These are phyloP conservation scores for Arxiozyma heterogenica DNA, from an alignment of 1,139 yeast species.

Conservation along the genomic window DNA sequence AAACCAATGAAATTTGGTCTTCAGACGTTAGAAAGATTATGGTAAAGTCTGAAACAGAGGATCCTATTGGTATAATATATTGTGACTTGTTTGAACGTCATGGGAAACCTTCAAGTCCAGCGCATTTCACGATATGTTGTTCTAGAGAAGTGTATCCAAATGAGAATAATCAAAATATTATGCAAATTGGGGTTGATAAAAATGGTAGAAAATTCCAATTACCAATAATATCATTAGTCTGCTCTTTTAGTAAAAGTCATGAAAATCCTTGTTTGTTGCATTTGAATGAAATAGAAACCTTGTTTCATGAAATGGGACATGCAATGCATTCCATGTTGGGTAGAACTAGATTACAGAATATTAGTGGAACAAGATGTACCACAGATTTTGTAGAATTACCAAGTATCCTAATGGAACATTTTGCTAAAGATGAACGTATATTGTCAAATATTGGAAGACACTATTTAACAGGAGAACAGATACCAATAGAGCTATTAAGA, in stretches of 20 bases:
- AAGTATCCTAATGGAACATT: slow-evolving; percentile 87
- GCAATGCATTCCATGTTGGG: slow-evolving; percentile 98
- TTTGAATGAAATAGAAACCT: slow-evolving; percentile 77
- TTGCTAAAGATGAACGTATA: slow-evolving; percentile 75
- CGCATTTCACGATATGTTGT: slow-evolving; percentile 96
- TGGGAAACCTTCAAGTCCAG: slow-evolving; percentile 66
- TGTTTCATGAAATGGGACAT: slow-evolving; percentile 98
- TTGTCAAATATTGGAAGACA: slow-evolving; percentile 66
- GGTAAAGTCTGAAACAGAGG: slow-evolving; percentile 54
- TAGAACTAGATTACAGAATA: slow-evolving; percentile 77
- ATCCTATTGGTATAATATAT: slow-evolving; percentile 54
- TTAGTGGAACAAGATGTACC: slow-evolving; percentile 90
- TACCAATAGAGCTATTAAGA: slow-evolving; percentile 44
- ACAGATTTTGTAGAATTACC: slow-evolving; percentile 97
- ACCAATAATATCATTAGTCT: slow-evolving; percentile 83
- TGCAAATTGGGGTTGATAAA: slow-evolving; percentile 33
- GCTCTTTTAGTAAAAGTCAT: slow-evolving; percentile 57
- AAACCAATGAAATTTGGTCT: slow-evolving; percentile 82
- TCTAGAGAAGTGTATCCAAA: slow-evolving; percentile 62
- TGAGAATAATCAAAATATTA: slow-evolving; percentile 34
- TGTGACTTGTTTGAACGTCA: slow-evolving; percentile 56
- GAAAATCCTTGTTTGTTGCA: slow-evolving; percentile 42
- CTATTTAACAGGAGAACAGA: slow-evolving; percentile 53
- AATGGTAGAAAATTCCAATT: slow-evolving; percentile 52
- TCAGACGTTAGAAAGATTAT: slow-evolving; percentile 76